Percentiles rank a stretch among this genome's conserved stretches.
Evolutionary conservation across 441 rosid species (phyloP).

Genomic region (Geranium incanum): DNA sequence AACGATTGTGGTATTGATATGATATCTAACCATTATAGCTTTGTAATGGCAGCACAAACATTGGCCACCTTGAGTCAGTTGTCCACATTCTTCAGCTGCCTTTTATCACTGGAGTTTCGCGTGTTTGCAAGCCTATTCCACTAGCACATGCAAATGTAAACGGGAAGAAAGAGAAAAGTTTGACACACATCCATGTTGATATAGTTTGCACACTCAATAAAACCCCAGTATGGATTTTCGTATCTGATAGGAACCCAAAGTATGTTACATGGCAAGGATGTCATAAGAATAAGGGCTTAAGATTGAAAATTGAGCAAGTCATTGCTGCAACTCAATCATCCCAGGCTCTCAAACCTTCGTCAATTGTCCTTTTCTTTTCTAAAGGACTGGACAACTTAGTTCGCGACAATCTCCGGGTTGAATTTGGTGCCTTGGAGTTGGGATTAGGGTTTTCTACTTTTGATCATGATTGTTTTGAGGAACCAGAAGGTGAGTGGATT

Average conservation of each 20-base stretch:
- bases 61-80: slow-evolving; percentile 78
- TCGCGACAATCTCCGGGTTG: slow-evolving; percentile 29
- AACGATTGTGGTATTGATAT: background rate
- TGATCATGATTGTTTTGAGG: slow-evolving; percentile 38
- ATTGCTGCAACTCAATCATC: slow-evolving; percentile 49
- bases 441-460: slow-evolving; percentile 27
- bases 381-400: slow-evolving; percentile 41
- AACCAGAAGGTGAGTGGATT: slow-evolving; percentile 51
- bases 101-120: slow-evolving; percentile 55
- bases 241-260: slow-evolving; percentile 24
- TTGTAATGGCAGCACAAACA: slow-evolving; percentile 45
- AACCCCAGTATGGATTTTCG: slow-evolving; percentile 37
- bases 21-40: slow-evolving; percentile 9
- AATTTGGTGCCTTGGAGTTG: slow-evolving; percentile 45
- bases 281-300: slow-evolving; percentile 43
- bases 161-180: slow-evolving; percentile 6
- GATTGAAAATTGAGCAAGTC: slow-evolving; percentile 37
- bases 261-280: slow-evolving; percentile 18
- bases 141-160: slow-evolving; percentile 15
- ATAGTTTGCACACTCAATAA: slow-evolving; percentile 55
- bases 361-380: slow-evolving; percentile 59
- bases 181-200: slow-evolving; percentile 49
- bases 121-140: slow-evolving; percentile 59
- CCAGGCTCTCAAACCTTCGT: slow-evolving; percentile 39
- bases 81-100: slow-evolving; percentile 50